Evolutionary conservation across 2,329 filamentous ascomycete genomes (phyloP).

Genomic region (Coniochaeta sp.): DNA sequence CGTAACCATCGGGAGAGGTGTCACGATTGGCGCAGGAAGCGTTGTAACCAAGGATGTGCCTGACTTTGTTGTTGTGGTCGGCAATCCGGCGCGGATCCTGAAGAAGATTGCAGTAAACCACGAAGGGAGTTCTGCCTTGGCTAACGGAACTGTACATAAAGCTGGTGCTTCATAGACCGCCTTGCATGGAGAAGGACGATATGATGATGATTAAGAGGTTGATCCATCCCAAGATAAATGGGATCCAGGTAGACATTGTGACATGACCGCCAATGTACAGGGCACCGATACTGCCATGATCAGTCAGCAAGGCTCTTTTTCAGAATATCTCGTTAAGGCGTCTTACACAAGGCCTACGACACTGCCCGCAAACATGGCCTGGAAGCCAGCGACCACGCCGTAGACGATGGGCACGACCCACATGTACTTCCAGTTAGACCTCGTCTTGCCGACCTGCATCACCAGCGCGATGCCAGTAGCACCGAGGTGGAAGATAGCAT

Average conservation of each 20-base stretch:
- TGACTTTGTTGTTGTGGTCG: slow-evolving; percentile 54
- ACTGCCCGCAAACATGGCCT: slow-evolving; percentile 74
- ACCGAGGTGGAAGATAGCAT: slow-evolving; percentile 65
- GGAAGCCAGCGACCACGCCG: slow-evolving; percentile 61
- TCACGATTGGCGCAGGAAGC: slow-evolving; percentile 70
- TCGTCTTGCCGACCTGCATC: slow-evolving; percentile 57
- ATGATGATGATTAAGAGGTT: slow-evolving; percentile 77
- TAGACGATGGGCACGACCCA: slow-evolving; percentile 71
- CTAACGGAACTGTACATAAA: neutral
- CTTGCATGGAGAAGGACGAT: slow-evolving; percentile 89
- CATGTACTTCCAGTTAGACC: slow-evolving; percentile 50
- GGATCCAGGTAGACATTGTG: slow-evolving; percentile 90
- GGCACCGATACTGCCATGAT: slow-evolving; percentile 57
- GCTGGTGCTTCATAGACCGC: slow-evolving; percentile 56
- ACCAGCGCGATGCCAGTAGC: slow-evolving; percentile 65
- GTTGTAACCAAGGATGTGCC: slow-evolving; percentile 76
- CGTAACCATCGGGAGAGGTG: slow-evolving; percentile 69
- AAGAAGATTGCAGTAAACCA: slow-evolving; percentile 28
- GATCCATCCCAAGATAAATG: slow-evolving; percentile 79
- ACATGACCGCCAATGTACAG: slow-evolving; percentile 79
- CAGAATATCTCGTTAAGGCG: neutral
- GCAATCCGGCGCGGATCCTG: slow-evolving; percentile 59
- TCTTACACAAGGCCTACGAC: slow-evolving; percentile 73
- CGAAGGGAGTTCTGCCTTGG: neutral
- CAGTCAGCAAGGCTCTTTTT: slow-evolving; percentile 9